Base-by-base conservation (phyloP, 371 early-diverging fungal genomes). In the Mucor velutinosus region DNA sequence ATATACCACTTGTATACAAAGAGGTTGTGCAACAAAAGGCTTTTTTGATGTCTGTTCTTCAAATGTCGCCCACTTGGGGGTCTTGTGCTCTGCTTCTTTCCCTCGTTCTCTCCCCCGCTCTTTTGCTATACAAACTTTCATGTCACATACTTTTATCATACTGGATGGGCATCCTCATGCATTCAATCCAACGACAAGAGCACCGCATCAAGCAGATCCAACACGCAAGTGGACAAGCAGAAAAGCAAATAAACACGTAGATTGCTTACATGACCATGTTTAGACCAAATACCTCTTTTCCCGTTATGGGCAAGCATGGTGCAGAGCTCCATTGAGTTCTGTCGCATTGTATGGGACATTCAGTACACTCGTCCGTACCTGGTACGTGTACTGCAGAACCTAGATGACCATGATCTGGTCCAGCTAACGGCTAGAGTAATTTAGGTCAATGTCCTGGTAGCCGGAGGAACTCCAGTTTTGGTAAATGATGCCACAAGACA, bases 221-320 rank as follows among this genome's bases (percentile, higher is more conserved):
- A 67, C 69, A 51, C 72, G 75, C 68, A 71, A 41, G 6, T 32
- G 19, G 3, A 3, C 37, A 10, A 3, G 37, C 12, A n/a, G 1
- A 6, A 21, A 41, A 37, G 7, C 62, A 35, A 32, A 14, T 12
- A 45, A 30, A 45, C 62, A 47, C 47, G 62, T 47, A 32, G 5
- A 60, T 23, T 25, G 12, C 27, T 55, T 30, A 33, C 25, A 21
- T 17, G 23, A 4, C 19, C 43, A 8, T 12, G 17, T 17, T 17
- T 65, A 78, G 78, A 75, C 35, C 69, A 66, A 56, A 55, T 78
- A 8, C 79, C 79, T 43, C 72, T 71, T 5, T 64, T 71, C 30
- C 79, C 79, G 19, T 35, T 73, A 43, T 78, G 79, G 79, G 57
- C 76, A n/a, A 69, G 72, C 51, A 78, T 78, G 72, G 79, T 78